These are phyloP conservation scores for Cladobotryum mycophilum DNA, from an alignment of 2,329 filamentous ascomycete genomes.

Conservation along the genomic window DNA sequence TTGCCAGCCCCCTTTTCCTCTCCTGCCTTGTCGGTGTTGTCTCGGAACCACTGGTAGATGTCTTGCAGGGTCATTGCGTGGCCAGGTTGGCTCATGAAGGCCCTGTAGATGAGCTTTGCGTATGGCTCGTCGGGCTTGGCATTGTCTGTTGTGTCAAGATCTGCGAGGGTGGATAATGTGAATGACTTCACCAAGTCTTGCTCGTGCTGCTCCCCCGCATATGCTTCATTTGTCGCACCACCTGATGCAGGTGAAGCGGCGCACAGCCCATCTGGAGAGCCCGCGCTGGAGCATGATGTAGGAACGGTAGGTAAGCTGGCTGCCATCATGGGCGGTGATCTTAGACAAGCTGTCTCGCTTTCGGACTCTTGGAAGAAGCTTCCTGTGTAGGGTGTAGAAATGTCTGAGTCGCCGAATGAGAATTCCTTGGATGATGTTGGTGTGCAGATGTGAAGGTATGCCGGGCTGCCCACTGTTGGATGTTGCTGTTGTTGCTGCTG, in stretches of 20 bases:
- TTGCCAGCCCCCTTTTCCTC: conserved; percentile 80
- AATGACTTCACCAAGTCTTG: neutral
- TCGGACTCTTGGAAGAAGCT: conserved; percentile 15
- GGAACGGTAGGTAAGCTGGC: conserved; percentile 11
- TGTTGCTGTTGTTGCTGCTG: conserved; percentile 15
- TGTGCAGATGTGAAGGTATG: conserved; percentile 18
- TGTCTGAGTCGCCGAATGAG: conserved; percentile 13
- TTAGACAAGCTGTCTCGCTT: conserved; percentile 15
- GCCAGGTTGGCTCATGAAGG: conserved; percentile 60
- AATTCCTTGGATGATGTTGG: conserved; percentile 19
- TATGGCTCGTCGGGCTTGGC: conserved; percentile 58
- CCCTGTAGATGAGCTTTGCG: conserved; percentile 71
- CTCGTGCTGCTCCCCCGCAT: conserved; percentile 2
- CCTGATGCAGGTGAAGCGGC: conserved; percentile 15
- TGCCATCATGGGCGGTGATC: conserved; percentile 11
- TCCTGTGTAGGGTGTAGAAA: conserved; percentile 16
- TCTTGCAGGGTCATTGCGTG: conserved; percentile 74
- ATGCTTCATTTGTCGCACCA: conserved; percentile 8
- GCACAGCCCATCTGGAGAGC: conserved; percentile 17
- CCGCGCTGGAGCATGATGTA: conserved; percentile 11
- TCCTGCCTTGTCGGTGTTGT: conserved; percentile 72
- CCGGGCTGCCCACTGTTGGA: conserved; percentile 13
- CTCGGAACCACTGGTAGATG: conserved; percentile 84
- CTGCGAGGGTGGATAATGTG: neutral
- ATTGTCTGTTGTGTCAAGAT: neutral